Evolutionary conservation across 768 basidiomycete species (phyloP), one percentile per base, ranked within the genome.

Genomic region (Arthromyces matolae): DNA sequence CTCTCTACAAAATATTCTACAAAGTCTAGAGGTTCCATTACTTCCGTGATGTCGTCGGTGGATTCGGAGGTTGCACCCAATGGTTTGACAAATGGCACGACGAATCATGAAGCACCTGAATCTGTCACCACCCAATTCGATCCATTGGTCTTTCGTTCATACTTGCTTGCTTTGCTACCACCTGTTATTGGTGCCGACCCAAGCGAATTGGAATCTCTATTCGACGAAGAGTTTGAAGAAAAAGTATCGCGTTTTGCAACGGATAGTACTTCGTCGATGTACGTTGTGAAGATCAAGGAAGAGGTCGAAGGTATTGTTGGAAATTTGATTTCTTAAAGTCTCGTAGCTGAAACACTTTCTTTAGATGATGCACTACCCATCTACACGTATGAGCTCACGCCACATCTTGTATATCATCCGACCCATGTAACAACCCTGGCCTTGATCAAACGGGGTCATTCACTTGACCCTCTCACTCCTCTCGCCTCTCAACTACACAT

Each of bases 361-460:
- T 43, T 60, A 89, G 88, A 89, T 62, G 88, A 89, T 51, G 70
- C 69, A 25, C 72, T 76, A 32, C 76, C 78, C n/a, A 76, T 73
- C 13, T 83, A 81, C 62, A 69, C 73, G 39, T 90, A 89, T 64
- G 73, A 78, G 23, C 73, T 91, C 31, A 83, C 85, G 10, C 67
- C 86, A 23, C 78, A 88, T 52, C 76, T 97, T 47, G 73, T 77
- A n/a, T 88, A 96, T 70, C 82, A 92, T 36, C 70, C 87, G 6
- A 79, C 83, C 33, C 83, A 89, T 68, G 73, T 83, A 45, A 89
- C 86, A 16, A 94, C 93, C 0, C 79, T 99, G 38, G 93, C 94
- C 20, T 77, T 99, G 64, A 97, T 99, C 73, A 98, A 98, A 67
- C 89, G 93, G 45, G 80, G 82, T 16, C 81, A 86, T 1, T 83